Percentiles rank a stretch among this genome's conserved stretches.
These are phyloP conservation scores for Pythium phragmitis DNA, from an alignment of 352 stramenopile species.

Conservation along the genomic window DNA sequence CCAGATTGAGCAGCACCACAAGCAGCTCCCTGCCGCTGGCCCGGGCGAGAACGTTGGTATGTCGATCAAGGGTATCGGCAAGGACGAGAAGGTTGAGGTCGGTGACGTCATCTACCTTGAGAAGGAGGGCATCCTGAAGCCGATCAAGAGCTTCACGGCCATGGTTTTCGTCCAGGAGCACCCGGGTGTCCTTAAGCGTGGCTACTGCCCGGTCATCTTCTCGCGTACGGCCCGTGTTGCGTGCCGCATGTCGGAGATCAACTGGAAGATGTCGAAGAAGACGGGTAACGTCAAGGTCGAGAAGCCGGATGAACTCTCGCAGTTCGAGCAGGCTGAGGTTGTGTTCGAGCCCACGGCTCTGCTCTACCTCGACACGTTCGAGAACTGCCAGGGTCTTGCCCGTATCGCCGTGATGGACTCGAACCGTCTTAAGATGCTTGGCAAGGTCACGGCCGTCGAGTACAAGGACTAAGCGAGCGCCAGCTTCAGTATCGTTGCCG, in stretches of 20 bases:
- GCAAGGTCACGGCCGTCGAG: conserved; percentile 58
- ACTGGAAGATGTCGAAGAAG: conserved; percentile 87
- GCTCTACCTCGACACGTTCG: conserved; percentile 80
- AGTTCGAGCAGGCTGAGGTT: conserved; percentile 78
- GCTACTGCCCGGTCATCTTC: conserved; percentile 76
- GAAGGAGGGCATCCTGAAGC: conserved; percentile 43
- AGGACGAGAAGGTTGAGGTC: conserved; percentile 69
- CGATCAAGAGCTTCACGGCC: conserved; percentile 70
- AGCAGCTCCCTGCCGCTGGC: conserved; percentile 51
- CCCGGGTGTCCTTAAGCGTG: conserved; percentile 71
- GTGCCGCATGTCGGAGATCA: conserved; percentile 80
- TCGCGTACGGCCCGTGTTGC: conserved; percentile 82
- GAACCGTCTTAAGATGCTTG: conserved; percentile 84
- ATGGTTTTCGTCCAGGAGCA: conserved; percentile 78
- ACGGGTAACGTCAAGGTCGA: conserved; percentile 78
- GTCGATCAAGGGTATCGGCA: conserved; percentile 77
- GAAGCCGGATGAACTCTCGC: conserved; percentile 65
- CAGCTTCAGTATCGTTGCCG: background rate
- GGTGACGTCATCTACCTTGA: conserved; percentile 48
- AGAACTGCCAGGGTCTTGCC: conserved; percentile 66
- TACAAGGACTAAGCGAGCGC: conserved; percentile 39
- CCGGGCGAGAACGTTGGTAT: conserved; percentile 82
- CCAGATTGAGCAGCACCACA: conserved; percentile 84
- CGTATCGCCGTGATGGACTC: conserved; percentile 87
- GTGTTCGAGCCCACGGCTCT: conserved; percentile 67